Evolutionary conservation across 371 early-diverging fungal genomes (phyloP).

Genomic region (Circinella umbellata): DNA sequence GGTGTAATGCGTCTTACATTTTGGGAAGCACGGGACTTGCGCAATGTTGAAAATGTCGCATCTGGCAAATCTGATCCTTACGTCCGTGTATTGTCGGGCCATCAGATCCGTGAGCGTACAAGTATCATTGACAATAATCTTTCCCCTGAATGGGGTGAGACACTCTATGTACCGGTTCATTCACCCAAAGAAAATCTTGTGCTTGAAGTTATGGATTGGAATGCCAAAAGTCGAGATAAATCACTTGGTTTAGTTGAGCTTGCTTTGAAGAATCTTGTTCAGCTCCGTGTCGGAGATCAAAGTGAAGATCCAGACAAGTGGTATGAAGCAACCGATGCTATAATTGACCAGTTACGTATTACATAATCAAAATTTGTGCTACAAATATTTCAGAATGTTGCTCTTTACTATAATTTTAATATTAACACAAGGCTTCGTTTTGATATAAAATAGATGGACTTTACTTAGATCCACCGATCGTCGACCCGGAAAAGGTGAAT

Average conservation of each 20-base stretch:
- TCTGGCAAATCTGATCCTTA: constrained; percentile 85
- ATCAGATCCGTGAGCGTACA: constrained; percentile 68
- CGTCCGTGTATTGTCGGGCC: constrained; percentile 67
- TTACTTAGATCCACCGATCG: constrained; percentile 58
- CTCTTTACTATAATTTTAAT: no score
- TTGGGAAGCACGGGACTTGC: constrained; percentile 72
- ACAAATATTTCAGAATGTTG: not conserved
- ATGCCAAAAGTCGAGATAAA: constrained; percentile 66
- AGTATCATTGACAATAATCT: constrained; percentile 71
- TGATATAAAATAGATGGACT: constrained; percentile 45
- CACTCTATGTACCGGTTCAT: constrained; percentile 73
- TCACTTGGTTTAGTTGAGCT: constrained; percentile 64
- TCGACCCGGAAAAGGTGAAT: constrained; percentile 55
- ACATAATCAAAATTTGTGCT: no score
- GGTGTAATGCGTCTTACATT: constrained; percentile 83
- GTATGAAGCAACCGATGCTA: constrained; percentile 30
- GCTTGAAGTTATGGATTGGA: constrained; percentile 80
- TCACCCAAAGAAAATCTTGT: constrained; percentile 67
- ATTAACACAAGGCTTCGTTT: no score
- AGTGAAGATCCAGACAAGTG: constrained; percentile 29
- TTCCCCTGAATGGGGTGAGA: constrained; percentile 89
- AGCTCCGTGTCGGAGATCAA: constrained; percentile 36
- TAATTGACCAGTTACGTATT: constrained; percentile 36
- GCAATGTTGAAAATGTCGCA: constrained; percentile 61
- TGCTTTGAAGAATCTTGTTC: constrained; percentile 48